A percentile compares a stretch with the other conserved stretches of the same genome.
Evolutionary conservation across 2,329 filamentous ascomycete genomes (phyloP).

Genomic region (Coleophoma eucalyptorum): DNA sequence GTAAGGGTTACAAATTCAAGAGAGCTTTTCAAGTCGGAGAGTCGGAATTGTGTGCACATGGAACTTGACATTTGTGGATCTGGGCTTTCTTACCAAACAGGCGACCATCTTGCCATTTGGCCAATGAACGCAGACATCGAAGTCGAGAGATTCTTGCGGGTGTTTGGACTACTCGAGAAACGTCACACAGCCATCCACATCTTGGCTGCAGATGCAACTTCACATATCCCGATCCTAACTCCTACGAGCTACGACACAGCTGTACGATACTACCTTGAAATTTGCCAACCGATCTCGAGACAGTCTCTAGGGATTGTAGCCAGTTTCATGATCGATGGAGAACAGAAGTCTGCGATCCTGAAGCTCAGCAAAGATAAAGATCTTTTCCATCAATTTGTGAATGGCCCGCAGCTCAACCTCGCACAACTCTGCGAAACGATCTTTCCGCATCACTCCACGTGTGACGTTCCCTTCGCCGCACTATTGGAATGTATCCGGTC

Average conservation of each 20-base stretch:
- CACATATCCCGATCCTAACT: background rate
- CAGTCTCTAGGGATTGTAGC: background rate
- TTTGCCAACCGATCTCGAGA: background rate
- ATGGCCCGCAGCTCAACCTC: background rate
- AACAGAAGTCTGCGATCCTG: background rate
- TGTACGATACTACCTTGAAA: slow-evolving; percentile 3
- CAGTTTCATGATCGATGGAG: background rate
- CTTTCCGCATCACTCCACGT: no score
- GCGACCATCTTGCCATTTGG: slow-evolving; percentile 36
- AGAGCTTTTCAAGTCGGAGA: slow-evolving; percentile 19
- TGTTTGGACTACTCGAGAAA: slow-evolving; percentile 23
- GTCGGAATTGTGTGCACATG: slow-evolving; percentile 32
- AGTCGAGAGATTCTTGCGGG: slow-evolving; percentile 24
- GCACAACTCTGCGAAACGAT: no score
- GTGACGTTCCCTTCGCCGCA: no score
- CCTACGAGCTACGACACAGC: slow-evolving; percentile 1
- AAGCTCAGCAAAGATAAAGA: background rate
- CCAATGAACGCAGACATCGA: slow-evolving; percentile 35
- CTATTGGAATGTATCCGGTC: no score
- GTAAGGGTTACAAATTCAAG: slow-evolving; percentile 9
- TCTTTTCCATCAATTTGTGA: background rate
- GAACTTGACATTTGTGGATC: slow-evolving; percentile 31
- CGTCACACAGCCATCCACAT: slow-evolving; percentile 8
- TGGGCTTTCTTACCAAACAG: slow-evolving; percentile 32
- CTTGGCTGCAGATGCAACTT: background rate